Evolutionary conservation across 441 rosid species (phyloP).

Genomic region (Bocquillonia castaneifolia): DNA sequence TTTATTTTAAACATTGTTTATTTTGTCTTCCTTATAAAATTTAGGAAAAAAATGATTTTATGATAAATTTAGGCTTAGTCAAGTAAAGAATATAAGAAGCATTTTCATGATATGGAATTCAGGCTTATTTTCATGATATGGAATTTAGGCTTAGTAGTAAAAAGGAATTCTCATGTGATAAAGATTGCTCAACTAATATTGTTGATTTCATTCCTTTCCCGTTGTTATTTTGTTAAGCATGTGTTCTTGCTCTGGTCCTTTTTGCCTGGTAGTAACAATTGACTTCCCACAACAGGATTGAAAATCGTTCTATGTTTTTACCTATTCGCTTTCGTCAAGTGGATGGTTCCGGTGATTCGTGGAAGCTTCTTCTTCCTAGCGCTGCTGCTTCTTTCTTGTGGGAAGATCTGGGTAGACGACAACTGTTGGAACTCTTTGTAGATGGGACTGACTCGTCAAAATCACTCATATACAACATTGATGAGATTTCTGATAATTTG

Average conservation of each 20-base stretch:
- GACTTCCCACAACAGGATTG: constrained; percentile 60
- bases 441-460: constrained; percentile 67
- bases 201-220: background rate
- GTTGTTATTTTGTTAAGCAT: background rate
- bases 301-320: constrained; percentile 84
- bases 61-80: background rate
- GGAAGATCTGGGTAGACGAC: constrained; percentile 90
- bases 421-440: constrained; percentile 66
- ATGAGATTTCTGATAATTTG: constrained; percentile 74
- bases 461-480: constrained; percentile 67
- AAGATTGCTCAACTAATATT: background rate
- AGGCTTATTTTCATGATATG: too few relatives aligned
- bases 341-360: constrained; percentile 66
- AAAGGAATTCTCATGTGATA: background rate
- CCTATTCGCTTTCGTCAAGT: constrained; percentile 87
- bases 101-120: too few relatives aligned
- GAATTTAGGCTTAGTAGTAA: background rate
- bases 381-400: constrained; percentile 90
- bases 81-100: background rate
- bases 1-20: background rate
- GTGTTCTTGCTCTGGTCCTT: background rate
- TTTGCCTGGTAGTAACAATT: constrained; percentile 1
- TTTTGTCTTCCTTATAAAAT: background rate
- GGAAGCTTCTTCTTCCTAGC: constrained; percentile 87
- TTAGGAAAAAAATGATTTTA: background rate